Conservation (phyloP, 768 basidiomycete species). For the Suillus cothurnatus region DNA sequence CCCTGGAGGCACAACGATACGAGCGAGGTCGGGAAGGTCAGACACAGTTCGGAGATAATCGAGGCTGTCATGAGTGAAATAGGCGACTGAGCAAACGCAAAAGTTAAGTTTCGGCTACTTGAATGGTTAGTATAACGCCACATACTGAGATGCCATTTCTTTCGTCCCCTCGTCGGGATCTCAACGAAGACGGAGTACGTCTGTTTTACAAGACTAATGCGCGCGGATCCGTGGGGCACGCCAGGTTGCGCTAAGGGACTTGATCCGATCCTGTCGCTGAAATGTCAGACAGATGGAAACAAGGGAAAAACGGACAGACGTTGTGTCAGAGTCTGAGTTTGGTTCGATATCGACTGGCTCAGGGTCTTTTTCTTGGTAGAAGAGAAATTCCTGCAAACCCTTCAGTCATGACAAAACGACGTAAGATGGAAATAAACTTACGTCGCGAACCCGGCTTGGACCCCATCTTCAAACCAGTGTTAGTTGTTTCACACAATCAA, state of each 20-base stretch:
- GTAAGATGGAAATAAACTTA: slow-evolving; percentile 36
- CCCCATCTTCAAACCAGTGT: slow-evolving; percentile 55
- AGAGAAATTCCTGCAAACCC: slow-evolving; percentile 65
- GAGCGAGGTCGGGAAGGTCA: slow-evolving; percentile 55
- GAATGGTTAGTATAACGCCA: slow-evolving; percentile 14
- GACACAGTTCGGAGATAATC: slow-evolving; percentile 60
- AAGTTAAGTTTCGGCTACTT: slow-evolving; percentile 4
- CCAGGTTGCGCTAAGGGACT: slow-evolving; percentile 30
- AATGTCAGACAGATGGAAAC: slow-evolving; percentile 7
- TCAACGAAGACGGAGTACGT: slow-evolving; percentile 80
- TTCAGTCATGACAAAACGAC: slow-evolving; percentile 1
- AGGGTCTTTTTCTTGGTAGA: slow-evolving; percentile 68
- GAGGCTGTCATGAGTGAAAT: slow-evolving; percentile 67
- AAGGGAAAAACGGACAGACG: slow-evolving; percentile 37
- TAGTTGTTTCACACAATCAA: not conserved
- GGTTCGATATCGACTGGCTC: slow-evolving; percentile 51
- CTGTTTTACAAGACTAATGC: slow-evolving; percentile 70
- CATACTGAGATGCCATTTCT: slow-evolving; percentile 84
- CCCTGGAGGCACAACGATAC: slow-evolving; percentile 56
- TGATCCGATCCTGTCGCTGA: slow-evolving; percentile 29
- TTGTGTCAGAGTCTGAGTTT: slow-evolving; percentile 52
- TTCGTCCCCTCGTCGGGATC: slow-evolving; percentile 57
- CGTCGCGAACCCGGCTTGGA: slow-evolving; percentile 75
- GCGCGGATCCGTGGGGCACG: slow-evolving; percentile 30
- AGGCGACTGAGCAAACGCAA: slow-evolving; percentile 56